These are phyloP conservation scores for Ophiocordyceps australis DNA, from an alignment of 2,329 filamentous ascomycete species.

Conservation along the genomic window DNA sequence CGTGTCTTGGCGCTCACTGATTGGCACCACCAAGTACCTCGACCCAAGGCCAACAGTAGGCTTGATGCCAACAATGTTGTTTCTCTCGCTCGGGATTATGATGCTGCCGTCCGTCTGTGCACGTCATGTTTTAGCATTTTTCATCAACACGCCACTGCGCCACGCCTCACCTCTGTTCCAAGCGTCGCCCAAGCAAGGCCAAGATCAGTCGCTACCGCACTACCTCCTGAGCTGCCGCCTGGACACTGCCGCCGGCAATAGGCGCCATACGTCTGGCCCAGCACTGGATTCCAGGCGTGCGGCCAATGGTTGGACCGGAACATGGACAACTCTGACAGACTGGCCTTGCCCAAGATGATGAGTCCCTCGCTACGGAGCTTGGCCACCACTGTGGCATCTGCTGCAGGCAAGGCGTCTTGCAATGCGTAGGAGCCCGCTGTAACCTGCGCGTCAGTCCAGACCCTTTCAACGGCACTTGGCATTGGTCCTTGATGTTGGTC, in stretches of 20 bases:
- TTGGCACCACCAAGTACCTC: constrained; percentile 41
- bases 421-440: no score
- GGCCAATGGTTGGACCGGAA: constrained; percentile 11
- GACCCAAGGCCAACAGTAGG: constrained; percentile 13
- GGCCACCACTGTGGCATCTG: no score
- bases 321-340: no score
- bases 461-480: no score
- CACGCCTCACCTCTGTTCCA: no score
- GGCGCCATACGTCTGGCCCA: constrained; percentile 41
- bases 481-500: no score
- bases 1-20: constrained; percentile 42
- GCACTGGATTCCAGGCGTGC: constrained; percentile 46
- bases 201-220: constrained; percentile 29
- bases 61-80: constrained; percentile 17
- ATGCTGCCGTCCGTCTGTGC: constrained; percentile 47
- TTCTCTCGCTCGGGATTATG: constrained; percentile 28
- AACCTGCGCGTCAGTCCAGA: no score
- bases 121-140: no score
- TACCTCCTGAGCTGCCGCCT: constrained; percentile 40
- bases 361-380: no score
- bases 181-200: constrained; percentile 2
- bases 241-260: constrained; percentile 46
- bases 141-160: no score
- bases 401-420: no score
- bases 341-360: no score